A percentile compares a stretch with the other conserved stretches of the same genome.
Conservation (phyloP, 495 filamentous ascomycete genomes). For the Daldinia childiae region DNA sequence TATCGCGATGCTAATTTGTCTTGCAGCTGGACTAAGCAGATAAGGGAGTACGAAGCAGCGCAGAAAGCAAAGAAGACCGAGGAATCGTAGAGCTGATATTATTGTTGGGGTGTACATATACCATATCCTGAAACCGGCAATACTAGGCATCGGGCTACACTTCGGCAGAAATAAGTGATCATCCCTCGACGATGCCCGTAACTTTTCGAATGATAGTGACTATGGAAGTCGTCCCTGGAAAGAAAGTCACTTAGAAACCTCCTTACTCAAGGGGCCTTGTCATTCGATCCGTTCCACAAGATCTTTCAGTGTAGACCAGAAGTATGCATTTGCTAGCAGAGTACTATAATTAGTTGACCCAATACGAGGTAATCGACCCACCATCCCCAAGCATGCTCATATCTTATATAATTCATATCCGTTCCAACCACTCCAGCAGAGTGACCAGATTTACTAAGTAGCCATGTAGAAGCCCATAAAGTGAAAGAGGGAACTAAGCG, state of each 20-base stretch:
- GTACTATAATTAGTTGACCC: background rate
- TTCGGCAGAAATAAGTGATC: background rate
- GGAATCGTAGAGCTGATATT: constrained; percentile 32
- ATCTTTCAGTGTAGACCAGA: background rate
- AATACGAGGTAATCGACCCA: background rate
- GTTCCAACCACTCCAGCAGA: background rate
- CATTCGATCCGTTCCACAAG: background rate
- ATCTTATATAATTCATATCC: background rate
- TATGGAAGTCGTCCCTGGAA: background rate
- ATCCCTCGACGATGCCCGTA: background rate
- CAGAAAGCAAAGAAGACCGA: constrained; percentile 62
- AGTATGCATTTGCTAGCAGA: background rate
- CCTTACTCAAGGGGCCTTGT: background rate
- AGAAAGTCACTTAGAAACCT: background rate
- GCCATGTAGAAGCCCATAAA: background rate
- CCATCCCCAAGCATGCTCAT: background rate
- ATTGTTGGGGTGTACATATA: constrained; percentile 48
- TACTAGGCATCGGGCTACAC: constrained; percentile 18
- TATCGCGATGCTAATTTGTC: background rate
- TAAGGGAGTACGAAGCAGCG: constrained; percentile 83
- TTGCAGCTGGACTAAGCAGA: constrained; percentile 88
- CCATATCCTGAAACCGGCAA: constrained; percentile 29
- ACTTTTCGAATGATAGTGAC: background rate
- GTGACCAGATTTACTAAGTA: background rate
- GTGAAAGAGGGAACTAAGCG: background rate